Base-by-base conservation (phyloP, 23 red algal species). In the Gracilaria domingensis region DNA sequence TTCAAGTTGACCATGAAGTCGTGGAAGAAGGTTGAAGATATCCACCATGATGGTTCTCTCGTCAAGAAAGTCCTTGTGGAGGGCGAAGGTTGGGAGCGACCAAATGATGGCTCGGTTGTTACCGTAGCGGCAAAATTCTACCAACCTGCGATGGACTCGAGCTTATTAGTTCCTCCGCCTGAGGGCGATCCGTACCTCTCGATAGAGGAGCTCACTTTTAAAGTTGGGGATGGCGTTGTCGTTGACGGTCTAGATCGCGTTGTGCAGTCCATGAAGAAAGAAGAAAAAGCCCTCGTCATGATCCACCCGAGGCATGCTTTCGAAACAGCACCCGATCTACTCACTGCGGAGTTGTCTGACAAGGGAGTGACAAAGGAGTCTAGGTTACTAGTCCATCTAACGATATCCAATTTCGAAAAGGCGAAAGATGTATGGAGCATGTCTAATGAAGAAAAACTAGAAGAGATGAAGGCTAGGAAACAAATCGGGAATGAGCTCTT, bases 41-140 rank as follows among this genome's bases (percentile, higher is more conserved):
- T 98, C 4, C 53, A 90, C 20, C 82, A 82, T 23, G 96, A 98
- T 77, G 93, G 93, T 12, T 81, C 79, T 35, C 73, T 98, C 50
- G 90, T 93, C 2, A 89, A 91, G 81, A 98, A 98, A 77, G 86
- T 92, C 24, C 58, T 95, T 45, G 38, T 85, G 33, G 96, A 98
- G 55, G 96, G 96, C 33, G 96, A 98, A 40, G 96, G 96, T 1
- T 98, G 96, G 96, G 96, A 98, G 48, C 83, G 91, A 38, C 96
- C 96, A 20, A 91, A 93, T 78, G 96, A 98, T 37, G 88, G 93
- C 14, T 40, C 81, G 49, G 38, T 82, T 28, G 80, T 98, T 33
- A 74, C 76, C 26, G 50, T 80, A 59, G 32, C 34, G 0, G 82
- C 78, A 17, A 89, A 91, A 18, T 86, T 93, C 50, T 71, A 30